Evolutionary conservation across 768 basidiomycete genomes (phyloP).

Genomic region (Tephrocybe sp.): DNA sequence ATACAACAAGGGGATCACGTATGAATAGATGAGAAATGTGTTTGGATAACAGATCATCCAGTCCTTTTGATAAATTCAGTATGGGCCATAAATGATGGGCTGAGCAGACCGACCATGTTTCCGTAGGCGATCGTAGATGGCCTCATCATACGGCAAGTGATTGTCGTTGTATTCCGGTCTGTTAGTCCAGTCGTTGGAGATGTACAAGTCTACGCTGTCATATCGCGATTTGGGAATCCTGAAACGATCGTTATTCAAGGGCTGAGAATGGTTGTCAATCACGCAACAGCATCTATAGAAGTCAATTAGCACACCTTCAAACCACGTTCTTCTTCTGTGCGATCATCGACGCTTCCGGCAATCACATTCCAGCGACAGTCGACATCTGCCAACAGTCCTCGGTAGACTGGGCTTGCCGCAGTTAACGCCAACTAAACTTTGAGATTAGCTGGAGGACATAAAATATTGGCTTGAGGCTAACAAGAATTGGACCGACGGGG

Average conservation of each 20-base stretch:
- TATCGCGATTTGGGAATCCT: slow-evolving; percentile 96
- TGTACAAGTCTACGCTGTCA: slow-evolving; percentile 92
- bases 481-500: slow-evolving; percentile 94
- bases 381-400: slow-evolving; percentile 93
- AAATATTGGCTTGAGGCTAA: slow-evolving; percentile 33
- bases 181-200: slow-evolving; percentile 85
- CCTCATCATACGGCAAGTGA: slow-evolving; percentile 73
- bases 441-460: slow-evolving; percentile 11
- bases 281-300: not conserved
- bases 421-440: slow-evolving; percentile 79
- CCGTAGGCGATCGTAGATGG: slow-evolving; percentile 69
- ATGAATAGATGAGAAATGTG: slow-evolving; percentile 97
- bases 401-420: slow-evolving; percentile 92
- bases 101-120: slow-evolving; percentile 60
- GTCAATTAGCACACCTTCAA: slow-evolving; percentile 55
- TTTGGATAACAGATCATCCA: slow-evolving; percentile 85
- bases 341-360: slow-evolving; percentile 96
- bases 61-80: slow-evolving; percentile 47
- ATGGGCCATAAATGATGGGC: not conserved
- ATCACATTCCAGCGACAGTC: slow-evolving; percentile 99
- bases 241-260: slow-evolving; percentile 71
- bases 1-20: slow-evolving; percentile 94
- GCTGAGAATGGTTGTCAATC: slow-evolving; percentile 42
- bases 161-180: slow-evolving; percentile 95
- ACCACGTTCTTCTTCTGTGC: slow-evolving; percentile 94